Evolutionary conservation across 2,329 filamentous ascomycete species (phyloP).

Genomic region (Botryotinia convoluta): DNA sequence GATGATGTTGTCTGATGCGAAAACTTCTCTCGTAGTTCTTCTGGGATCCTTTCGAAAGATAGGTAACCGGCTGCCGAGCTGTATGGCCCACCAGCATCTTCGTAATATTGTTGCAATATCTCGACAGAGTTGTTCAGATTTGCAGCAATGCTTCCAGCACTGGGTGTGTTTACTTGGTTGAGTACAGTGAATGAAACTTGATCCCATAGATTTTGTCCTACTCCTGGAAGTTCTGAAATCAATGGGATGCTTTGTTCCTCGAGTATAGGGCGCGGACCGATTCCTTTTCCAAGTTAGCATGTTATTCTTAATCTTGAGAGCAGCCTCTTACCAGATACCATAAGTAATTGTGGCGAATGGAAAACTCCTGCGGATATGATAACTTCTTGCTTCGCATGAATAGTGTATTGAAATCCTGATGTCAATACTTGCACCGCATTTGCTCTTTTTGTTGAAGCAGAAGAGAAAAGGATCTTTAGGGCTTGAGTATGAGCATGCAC

Average conservation of each 20-base stretch:
- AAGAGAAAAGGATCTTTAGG: slow-evolving; percentile 17
- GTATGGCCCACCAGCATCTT: slow-evolving; percentile 6
- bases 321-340: slow-evolving; percentile 8
- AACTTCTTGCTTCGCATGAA: slow-evolving; percentile 27
- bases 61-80: slow-evolving; percentile 11
- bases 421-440: slow-evolving; percentile 8
- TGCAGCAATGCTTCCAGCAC: slow-evolving; percentile 6
- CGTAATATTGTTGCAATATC: slow-evolving; percentile 3
- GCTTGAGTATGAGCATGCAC: slow-evolving; percentile 8
- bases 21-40: neutral
- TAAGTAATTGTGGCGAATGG: slow-evolving; percentile 1
- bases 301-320: neutral
- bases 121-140: neutral
- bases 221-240: slow-evolving; percentile 47
- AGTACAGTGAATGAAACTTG: slow-evolving; percentile 20
- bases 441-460: neutral
- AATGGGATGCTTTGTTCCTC: slow-evolving; percentile 41
- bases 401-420: slow-evolving; percentile 18
- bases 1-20: slow-evolving; percentile 11
- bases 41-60: slow-evolving; percentile 25
- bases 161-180: slow-evolving; percentile 19
- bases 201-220: slow-evolving; percentile 48
- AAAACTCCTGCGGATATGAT: slow-evolving; percentile 19
- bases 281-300: neutral
- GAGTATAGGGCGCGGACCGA: neutral